Evolutionary conservation across 805 yeast genomes (phyloP), one percentile per base, ranked within the genome.

Genomic region (Starmerella floris): DNA sequence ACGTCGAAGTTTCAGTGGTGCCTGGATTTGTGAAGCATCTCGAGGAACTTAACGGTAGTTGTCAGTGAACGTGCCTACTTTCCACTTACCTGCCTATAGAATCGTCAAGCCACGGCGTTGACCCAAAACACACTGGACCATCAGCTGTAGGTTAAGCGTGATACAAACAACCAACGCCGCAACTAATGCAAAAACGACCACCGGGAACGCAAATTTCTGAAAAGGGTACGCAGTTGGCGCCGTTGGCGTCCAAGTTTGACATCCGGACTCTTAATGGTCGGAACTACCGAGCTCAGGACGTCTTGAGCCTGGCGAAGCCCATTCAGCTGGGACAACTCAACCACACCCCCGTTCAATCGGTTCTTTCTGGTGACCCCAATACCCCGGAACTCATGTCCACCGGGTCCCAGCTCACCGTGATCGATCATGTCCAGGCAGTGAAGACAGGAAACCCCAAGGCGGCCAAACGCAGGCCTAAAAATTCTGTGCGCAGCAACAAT

Each of bases 251-350:
- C n/a, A 16, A 20, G 8, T 33, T 37, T 25, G n/a, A n/a, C 11
- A 16, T 50, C 17, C 40, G 30, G 17, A 35, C 48, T 5, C 37
- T 45, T 15, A 20, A 60, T 5, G 67, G 63, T 28, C 65, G 66
- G 36, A 37, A 39, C 5, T 61, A 55, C 42, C 22, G 35, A 9
- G 51, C 60, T 10, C 37, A 40, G 34, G 61, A 59, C 37, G 52
- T 56, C 30, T 46, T 60, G 13, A 50, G 53, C 25, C 51, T 64
- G 35, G 65, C 69, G 5, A 52, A 57, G 33, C 68, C 68, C 3
- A 54, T 63, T 16, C 39, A 20, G 20, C 16, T 31, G 20, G 31
- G 27, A 8, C 27, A 44, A 5, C 4, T 16, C 17, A 13, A 41
- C 23, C 16, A 6, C 22, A 4, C 22, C 21, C 43, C 51, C 32